Evolutionary conservation across 2,329 filamentous ascomycete species (phyloP).

Genomic region (Scytalidium sp.): DNA sequence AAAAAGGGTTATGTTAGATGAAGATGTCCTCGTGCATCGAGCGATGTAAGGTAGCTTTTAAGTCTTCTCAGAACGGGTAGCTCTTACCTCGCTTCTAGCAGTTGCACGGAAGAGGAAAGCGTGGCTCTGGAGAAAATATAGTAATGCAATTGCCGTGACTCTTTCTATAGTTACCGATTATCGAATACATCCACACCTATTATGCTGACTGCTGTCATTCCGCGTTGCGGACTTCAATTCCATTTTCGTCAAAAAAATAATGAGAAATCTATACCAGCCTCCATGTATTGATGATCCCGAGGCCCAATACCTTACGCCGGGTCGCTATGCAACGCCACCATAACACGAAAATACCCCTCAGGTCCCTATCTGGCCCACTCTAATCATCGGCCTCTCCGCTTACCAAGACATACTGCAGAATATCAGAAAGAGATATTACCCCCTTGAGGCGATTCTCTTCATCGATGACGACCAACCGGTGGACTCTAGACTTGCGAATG

Average conservation of each 20-base stretch:
- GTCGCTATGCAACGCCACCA: constrained; percentile 32
- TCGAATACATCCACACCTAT: background rate
- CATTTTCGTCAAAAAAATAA: constrained; percentile 7
- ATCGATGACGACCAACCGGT: constrained; percentile 89
- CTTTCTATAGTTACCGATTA: background rate
- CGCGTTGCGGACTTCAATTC: constrained; percentile 5
- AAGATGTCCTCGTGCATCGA: background rate
- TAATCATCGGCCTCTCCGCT: constrained; percentile 39
- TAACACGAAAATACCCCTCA: constrained; percentile 14
- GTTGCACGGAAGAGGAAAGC: background rate
- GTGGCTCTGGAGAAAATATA: background rate
- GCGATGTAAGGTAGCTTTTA: background rate
- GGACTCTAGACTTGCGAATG: constrained; percentile 89
- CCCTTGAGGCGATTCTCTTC: constrained; percentile 83
- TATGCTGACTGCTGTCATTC: background rate
- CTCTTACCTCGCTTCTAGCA: background rate
- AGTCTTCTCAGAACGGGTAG: background rate
- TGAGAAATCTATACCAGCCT: constrained; percentile 24
- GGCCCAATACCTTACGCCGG: constrained; percentile 25
- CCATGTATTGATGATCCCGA: constrained; percentile 14
- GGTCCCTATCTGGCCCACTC: constrained; percentile 11
- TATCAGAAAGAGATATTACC: constrained; percentile 91
- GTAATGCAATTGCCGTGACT: background rate
- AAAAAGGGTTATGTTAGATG: background rate
- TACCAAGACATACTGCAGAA: constrained; percentile 89